phyloP scores from a whole-genome alignment of 495 filamentous ascomycete species.

The Neurospora pannonica region DNA sequence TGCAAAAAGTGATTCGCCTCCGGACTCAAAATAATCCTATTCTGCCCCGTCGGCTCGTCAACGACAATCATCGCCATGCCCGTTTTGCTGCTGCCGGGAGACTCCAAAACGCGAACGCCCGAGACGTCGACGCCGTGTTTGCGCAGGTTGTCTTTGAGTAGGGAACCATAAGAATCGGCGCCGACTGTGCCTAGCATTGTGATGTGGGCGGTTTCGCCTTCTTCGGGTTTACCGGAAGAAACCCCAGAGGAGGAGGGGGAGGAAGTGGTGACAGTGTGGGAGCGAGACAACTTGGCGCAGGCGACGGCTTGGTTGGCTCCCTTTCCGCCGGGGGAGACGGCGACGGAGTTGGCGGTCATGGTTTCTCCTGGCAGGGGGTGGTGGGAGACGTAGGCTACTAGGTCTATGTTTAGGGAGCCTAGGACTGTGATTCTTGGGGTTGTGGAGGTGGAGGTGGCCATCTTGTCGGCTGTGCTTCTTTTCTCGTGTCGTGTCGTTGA shows the following conservation, averaged over 20 bases:
- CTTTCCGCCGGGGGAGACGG: conserved; percentile 79
- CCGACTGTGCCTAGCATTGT: conserved; percentile 83
- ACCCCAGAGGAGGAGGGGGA: conserved; percentile 3
- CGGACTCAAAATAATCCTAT: conserved; percentile 72
- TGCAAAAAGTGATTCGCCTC: conserved; percentile 60
- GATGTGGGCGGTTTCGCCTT: conserved; percentile 45
- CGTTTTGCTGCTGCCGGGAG: conserved; percentile 46
- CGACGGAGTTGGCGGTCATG: conserved; percentile 67
- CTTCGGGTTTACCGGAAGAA: too few species aligned
- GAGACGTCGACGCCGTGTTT: conserved; percentile 53
- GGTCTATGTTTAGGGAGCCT: conserved; percentile 89
- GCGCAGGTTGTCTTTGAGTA: conserved; percentile 43
- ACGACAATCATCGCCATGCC: conserved; percentile 84
- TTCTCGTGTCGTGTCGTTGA: neutral
- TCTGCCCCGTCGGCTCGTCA: conserved; percentile 65
- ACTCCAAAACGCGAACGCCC: conserved; percentile 36
- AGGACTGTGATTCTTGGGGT: conserved; percentile 58
- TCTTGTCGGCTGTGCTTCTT: conserved; percentile 4
- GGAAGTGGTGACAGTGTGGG: neutral
- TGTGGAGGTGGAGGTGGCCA: conserved; percentile 10
- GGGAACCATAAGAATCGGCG: conserved; percentile 50
- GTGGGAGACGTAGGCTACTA: conserved; percentile 76
- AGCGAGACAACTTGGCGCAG: conserved; percentile 41
- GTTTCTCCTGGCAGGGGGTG: conserved; percentile 81
- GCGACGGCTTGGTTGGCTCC: conserved; percentile 95